Base-by-base conservation (phyloP, 2,329 filamentous ascomycete genomes). In the Aspergillus vadensis region DNA sequence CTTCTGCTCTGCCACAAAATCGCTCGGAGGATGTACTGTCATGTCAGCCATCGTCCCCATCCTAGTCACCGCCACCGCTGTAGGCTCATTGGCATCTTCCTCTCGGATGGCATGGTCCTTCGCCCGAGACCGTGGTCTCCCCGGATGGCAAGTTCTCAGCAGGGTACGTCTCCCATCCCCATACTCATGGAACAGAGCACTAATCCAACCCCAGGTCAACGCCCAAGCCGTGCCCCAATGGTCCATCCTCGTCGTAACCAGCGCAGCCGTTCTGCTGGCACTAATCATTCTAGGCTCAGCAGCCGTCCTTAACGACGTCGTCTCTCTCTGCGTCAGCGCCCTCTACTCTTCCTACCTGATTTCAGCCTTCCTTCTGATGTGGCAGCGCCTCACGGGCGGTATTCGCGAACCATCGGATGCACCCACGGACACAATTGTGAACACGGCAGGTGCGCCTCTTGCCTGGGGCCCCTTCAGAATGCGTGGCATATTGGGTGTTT, bases 291-390 rank as follows among this genome's bases (percentile, higher is more conserved):
- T 55, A 2, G 53, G 53, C 5, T 55, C 53, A 10, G 53, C 53
- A 12, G 53, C 53, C 1, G 53, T 55, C 14, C n/a, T 55, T 1
- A 55, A 47, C 25, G 53, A 55, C 39, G 53, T 55, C 6, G n/a
- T 55, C 25, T 55, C 53, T 10, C 53, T 55, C 25, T 55, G 53
- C 17, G 53, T 55, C 39, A 55, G 53, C 53, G 39, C 53, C 15
- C 41, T 55, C 4, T 55, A 55, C 27, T 21, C 53, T 17, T 55
- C 53, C 6, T 55, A 55, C 41, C 39, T 55, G 4, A 47, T 55
- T 3, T 55, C 53, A 1, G 53, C 53, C 41, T 47, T 32, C 15
- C 39, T 55, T n/a, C 53, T 55, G 1, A 55, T 55, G 21, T 55
- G 53, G 53, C 44, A 36, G 25, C 53, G 53, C 1, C 30, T n/a